These are phyloP conservation scores for Phialocephala subalpina DNA, from an alignment of 2,329 filamentous ascomycete species.

Conservation along the genomic window DNA sequence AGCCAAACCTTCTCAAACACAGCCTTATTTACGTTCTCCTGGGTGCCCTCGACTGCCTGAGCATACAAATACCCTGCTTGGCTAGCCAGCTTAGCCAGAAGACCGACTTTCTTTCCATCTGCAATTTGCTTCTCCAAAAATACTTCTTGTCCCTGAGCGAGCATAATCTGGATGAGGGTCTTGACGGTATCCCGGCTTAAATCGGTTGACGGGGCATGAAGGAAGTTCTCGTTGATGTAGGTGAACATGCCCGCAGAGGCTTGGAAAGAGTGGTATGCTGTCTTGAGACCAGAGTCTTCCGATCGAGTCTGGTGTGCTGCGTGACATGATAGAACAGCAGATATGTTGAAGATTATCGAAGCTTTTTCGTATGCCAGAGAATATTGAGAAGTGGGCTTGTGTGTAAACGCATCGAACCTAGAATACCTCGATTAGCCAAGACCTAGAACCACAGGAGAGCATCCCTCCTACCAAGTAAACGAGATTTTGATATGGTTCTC, in stretches of 20 bases:
- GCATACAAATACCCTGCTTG: slow-evolving; percentile 89
- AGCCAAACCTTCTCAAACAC: slow-evolving; percentile 97
- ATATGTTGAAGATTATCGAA: slow-evolving; percentile 99
- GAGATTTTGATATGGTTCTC: slow-evolving; percentile 99
- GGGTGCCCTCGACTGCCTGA: slow-evolving; percentile 87
- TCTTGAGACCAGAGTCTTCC: slow-evolving; percentile 93
- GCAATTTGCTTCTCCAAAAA: slow-evolving; percentile 96
- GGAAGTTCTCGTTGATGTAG: slow-evolving; percentile 99
- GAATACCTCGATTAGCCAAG: slow-evolving; percentile 26
- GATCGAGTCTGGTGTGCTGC: slow-evolving; percentile 91
- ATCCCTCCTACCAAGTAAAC: slow-evolving; percentile 83
- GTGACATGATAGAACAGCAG: slow-evolving; percentile 94
- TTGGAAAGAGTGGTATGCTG: slow-evolving; percentile 97
- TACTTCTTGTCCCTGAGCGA: slow-evolving; percentile 96
- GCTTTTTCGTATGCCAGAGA: slow-evolving; percentile 98
- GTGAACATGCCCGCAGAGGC: slow-evolving; percentile 99
- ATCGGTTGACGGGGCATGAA: slow-evolving; percentile 96
- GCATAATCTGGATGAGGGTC: slow-evolving; percentile 88
- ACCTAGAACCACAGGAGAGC: background rate
- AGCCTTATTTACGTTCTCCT: slow-evolving; percentile 89
- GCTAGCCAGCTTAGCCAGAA: slow-evolving; percentile 91
- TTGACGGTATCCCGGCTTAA: slow-evolving; percentile 95
- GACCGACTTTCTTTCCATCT: slow-evolving; percentile 90
- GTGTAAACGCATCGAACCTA: slow-evolving; percentile 99
- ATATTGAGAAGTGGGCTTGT: slow-evolving; percentile 96